phyloP scores from a whole-genome alignment of 495 filamentous ascomycete species.

The Daldinia vernicosa region DNA sequence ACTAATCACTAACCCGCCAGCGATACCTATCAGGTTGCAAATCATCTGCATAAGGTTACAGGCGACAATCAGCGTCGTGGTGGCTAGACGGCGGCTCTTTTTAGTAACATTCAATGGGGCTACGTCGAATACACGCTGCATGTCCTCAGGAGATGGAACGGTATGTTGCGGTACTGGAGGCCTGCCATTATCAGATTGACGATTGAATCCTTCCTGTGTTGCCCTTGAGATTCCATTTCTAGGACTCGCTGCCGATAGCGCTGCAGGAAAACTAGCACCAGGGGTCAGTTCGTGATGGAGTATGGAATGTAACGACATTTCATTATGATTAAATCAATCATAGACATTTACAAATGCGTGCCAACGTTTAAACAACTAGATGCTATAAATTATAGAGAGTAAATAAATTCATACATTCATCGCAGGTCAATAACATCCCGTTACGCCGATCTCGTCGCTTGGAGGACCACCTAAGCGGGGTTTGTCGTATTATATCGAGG shows the following conservation, averaged over 20 bases:
- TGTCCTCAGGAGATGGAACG: conserved; percentile 17
- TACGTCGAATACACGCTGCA: conserved; percentile 31
- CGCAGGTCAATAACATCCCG: not conserved
- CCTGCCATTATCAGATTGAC: not conserved
- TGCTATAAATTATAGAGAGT: not conserved
- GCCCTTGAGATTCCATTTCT: not conserved
- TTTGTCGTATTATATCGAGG: conserved; percentile 5
- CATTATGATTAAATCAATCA: not conserved
- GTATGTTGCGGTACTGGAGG: not conserved
- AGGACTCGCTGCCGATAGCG: not conserved
- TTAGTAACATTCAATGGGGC: conserved; percentile 31
- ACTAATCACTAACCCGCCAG: conserved; percentile 41
- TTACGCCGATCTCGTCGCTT: conserved; percentile 18
- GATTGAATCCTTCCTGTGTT: not conserved
- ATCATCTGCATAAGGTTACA: conserved; percentile 48
- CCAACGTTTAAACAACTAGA: not conserved
- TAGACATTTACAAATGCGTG: not conserved
- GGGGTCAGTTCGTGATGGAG: not conserved
- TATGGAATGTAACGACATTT: not conserved
- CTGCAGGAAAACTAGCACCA: not conserved
- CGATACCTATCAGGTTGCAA: conserved; percentile 44
- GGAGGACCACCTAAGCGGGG: conserved; percentile 8
- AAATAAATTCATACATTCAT: not conserved
- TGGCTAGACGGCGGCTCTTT: conserved; percentile 21
- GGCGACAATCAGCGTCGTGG: conserved; percentile 39